Base-by-base conservation (phyloP, 169 alveolate species). In the Cryptosporidium ubiquitum region DNA sequence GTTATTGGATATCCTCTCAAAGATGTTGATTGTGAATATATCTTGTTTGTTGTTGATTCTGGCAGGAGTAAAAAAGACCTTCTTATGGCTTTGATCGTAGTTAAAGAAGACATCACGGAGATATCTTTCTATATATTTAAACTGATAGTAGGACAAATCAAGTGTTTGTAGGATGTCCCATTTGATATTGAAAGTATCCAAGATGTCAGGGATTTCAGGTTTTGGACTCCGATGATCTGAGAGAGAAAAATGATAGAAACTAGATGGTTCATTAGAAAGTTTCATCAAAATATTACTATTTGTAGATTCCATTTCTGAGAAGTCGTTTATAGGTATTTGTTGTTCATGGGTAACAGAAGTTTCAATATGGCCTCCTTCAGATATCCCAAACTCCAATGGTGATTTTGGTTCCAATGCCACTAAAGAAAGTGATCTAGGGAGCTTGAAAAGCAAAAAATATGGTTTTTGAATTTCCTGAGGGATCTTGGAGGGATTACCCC, bases 31-130 rank as follows among this genome's bases (percentile, higher is more conserved):
- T n/a, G 49, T 58, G 10, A 5, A 58, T 12, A 39, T 7, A 39
- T 75, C 55, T 55, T 42, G 86, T 39, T 75, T 44, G 42, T 71
- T 40, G 55, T 58, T 75, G 20, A 58, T 55, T 37, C 35, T 75
- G 5, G 73, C 86, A 5, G 73, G 70, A n/a, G 74, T 75, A 39
- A 75, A 75, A n/a, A 75, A 60, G n/a, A 75, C 61, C 68, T 60
- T 75, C 20, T 75, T 75, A 29, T 75, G 86, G 51, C 51, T 75
- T n/a, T 55, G 73, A 60, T 75, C 86, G 29, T 75, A 75, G 44
- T 75, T 75, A 40, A 39, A 75, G 35, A 58, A 75, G 1, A 75
- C 86, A 75, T 75, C 73, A 7, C 58, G 74, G 16, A 75, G 68
- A 75, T 58, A 75, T 60, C 73, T 75, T 9, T 60, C 70, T 0